Percentiles rank a stretch among this genome's conserved stretches.
Evolutionary conservation across 2,329 filamentous ascomycete species (phyloP).

Genomic region (Onygenales sp.): DNA sequence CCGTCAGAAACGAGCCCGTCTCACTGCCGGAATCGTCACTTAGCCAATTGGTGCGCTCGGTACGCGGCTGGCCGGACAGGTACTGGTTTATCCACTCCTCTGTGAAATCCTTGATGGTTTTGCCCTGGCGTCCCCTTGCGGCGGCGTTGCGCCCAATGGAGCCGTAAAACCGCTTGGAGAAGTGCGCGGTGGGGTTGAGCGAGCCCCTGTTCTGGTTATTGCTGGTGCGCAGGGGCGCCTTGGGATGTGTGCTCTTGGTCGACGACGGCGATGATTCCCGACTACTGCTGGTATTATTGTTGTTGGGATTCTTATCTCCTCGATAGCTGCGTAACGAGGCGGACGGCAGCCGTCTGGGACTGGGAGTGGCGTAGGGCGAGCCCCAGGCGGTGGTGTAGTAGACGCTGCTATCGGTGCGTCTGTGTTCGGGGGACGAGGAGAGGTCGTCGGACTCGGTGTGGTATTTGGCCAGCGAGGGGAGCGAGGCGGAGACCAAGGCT

Average conservation of each 20-base stretch:
- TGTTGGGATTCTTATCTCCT: background rate
- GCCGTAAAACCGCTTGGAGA: constrained; percentile 16
- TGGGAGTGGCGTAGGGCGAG: constrained; percentile 70
- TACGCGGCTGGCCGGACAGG: constrained; percentile 59
- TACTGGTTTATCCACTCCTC: constrained; percentile 83
- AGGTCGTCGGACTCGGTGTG: constrained; percentile 25
- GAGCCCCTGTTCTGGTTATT: background rate
- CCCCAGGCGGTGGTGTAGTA: constrained; percentile 79
- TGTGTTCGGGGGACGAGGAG: constrained; percentile 32
- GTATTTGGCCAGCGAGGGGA: constrained; percentile 20
- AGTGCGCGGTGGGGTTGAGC: constrained; percentile 11
- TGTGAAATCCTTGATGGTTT: constrained; percentile 50
- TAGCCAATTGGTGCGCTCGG: constrained; percentile 70
- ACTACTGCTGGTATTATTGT: background rate
- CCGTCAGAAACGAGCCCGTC: constrained; percentile 52
- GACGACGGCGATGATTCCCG: constrained; percentile 14
- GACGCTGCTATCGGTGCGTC: constrained; percentile 38
- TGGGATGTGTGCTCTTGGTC: constrained; percentile 6
- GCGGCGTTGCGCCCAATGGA: constrained; percentile 19
- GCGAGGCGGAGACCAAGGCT: background rate
- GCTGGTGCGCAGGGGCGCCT: background rate
- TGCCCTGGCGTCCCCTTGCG: constrained; percentile 17
- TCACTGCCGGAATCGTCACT: constrained; percentile 70
- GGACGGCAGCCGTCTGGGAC: constrained; percentile 31
- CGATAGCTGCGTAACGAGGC: constrained; percentile 16